phyloP scores from a whole-genome alignment of 1,139 yeast genomes.

The Scheffersomyces stambukii region DNA sequence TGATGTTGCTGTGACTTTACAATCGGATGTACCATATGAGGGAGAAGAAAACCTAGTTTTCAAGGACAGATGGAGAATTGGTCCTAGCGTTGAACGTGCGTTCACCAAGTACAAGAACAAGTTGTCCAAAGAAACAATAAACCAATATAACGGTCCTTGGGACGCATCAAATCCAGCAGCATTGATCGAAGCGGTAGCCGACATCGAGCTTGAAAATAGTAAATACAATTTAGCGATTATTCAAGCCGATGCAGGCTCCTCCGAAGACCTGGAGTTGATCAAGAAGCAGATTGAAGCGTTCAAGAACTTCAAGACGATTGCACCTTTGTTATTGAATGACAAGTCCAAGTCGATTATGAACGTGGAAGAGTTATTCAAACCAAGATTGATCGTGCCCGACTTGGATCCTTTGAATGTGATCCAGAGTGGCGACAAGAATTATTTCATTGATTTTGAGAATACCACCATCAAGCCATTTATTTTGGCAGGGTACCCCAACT shows the following conservation, averaged over 20 bases:
- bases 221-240: constrained; percentile 51
- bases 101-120: constrained; percentile 65
- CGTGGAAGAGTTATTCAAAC: constrained; percentile 58
- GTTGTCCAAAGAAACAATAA: constrained; percentile 41
- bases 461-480: constrained; percentile 77
- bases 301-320: constrained; percentile 51
- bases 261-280: constrained; percentile 39
- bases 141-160: constrained; percentile 74
- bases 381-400: constrained; percentile 77
- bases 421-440: constrained; percentile 35
- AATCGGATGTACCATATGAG: constrained; percentile 52
- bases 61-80: constrained; percentile 78
- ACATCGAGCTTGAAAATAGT: constrained; percentile 62
- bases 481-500: constrained; percentile 72
- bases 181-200: constrained; percentile 59
- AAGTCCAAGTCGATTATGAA: constrained; percentile 53
- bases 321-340: constrained; percentile 53
- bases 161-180: constrained; percentile 51
- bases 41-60: constrained; percentile 54
- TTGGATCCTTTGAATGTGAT: constrained; percentile 87
- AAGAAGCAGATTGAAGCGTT: constrained; percentile 54
- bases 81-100: constrained; percentile 79
- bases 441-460: constrained; percentile 78
- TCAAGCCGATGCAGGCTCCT: constrained; percentile 50
- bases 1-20: constrained; percentile 47